Conservation (phyloP, 2,329 filamentous ascomycete species). For the Aspergillus clavatus region DNA sequence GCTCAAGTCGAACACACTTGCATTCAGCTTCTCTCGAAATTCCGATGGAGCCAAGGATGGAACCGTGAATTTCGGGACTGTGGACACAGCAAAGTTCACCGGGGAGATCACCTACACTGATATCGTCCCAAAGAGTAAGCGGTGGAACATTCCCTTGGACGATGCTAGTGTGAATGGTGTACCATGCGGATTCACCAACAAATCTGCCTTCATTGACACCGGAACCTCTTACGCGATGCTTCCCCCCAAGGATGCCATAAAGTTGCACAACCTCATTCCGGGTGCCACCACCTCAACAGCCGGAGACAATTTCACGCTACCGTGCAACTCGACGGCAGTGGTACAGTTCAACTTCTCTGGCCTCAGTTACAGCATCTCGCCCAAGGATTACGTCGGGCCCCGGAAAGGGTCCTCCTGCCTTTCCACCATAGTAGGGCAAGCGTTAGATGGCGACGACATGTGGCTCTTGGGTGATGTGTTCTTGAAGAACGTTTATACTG, state of each 20-base stretch:
- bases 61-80: slow-evolving; percentile 69
- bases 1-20: slow-evolving; percentile 63
- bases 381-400: slow-evolving; percentile 64
- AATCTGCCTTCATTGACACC: slow-evolving; percentile 72
- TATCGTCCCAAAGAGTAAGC: slow-evolving; percentile 48
- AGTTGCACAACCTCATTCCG: slow-evolving; percentile 64
- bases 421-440: slow-evolving; percentile 70
- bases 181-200: slow-evolving; percentile 49
- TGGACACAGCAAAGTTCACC: slow-evolving; percentile 61
- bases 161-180: slow-evolving; percentile 60
- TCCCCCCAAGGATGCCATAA: slow-evolving; percentile 60
- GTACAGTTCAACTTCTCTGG: slow-evolving; percentile 66
- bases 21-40: slow-evolving; percentile 64
- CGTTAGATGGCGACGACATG: slow-evolving; percentile 56
- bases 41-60: slow-evolving; percentile 65
- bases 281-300: slow-evolving; percentile 54
- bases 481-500: slow-evolving; percentile 81
- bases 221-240: slow-evolving; percentile 77
- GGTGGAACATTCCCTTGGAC: slow-evolving; percentile 70
- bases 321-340: slow-evolving; percentile 61
- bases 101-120: slow-evolving; percentile 65
- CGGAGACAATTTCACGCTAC: slow-evolving; percentile 63
- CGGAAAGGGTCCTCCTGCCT: slow-evolving; percentile 40
- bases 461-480: slow-evolving; percentile 87
- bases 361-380: slow-evolving; percentile 60